phyloP scores from a whole-genome alignment of 345 rosid species.

The Carallia brachiata region DNA sequence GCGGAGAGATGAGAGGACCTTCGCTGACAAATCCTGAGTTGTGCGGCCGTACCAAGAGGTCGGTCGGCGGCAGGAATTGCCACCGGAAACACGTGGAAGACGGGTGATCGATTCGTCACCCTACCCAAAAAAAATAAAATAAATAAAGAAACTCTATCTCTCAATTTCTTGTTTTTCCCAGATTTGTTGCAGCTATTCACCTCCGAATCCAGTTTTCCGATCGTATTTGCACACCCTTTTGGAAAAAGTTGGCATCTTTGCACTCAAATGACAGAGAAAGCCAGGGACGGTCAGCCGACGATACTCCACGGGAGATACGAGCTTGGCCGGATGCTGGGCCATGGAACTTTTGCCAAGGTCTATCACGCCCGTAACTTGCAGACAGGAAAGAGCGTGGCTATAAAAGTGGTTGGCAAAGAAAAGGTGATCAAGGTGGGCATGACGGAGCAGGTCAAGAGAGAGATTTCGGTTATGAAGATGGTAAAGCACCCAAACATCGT shows the following conservation, averaged over 20 bases:
- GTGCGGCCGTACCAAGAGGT: conserved; percentile 38
- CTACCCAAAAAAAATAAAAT: too few species aligned
- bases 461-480: conserved; percentile 95
- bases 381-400: conserved; percentile 69
- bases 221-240: neutral
- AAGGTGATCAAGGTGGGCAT: conserved; percentile 81
- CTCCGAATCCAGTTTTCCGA: neutral
- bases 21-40: conserved; percentile 20
- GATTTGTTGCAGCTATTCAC: neutral
- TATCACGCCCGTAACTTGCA: conserved; percentile 66
- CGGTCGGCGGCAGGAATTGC: conserved; percentile 79
- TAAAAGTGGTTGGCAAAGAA: conserved; percentile 89
- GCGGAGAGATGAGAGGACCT: conserved; percentile 46
- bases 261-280: conserved; percentile 16
- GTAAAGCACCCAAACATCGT: conserved; percentile 82
- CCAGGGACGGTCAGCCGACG: conserved; percentile 24
- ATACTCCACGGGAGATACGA: conserved; percentile 83
- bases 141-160: too few species aligned
- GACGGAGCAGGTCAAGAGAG: conserved; percentile 89
- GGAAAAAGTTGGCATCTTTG: neutral
- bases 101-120: conserved; percentile 58
- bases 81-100: conserved; percentile 98
- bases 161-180: neutral
- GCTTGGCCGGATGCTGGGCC: conserved; percentile 80
- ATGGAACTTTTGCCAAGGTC: conserved; percentile 92